These are phyloP conservation scores for Corynespora cassiicola DNA, from an alignment of 2,329 filamentous ascomycete species.

Conservation along the genomic window DNA sequence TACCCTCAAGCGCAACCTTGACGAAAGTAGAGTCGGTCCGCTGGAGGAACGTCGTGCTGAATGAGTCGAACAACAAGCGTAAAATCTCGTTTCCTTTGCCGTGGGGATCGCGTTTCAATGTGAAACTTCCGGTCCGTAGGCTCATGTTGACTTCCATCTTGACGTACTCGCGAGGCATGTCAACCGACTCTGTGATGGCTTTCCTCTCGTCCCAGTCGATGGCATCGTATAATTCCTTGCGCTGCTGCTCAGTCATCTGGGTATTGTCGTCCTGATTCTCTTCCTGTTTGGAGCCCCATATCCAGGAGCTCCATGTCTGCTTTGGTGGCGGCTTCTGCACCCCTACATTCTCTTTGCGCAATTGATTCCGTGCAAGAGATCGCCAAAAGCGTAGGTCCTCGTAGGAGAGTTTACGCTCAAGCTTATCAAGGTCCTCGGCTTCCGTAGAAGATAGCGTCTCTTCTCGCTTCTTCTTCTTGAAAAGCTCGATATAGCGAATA, in stretches of 20 bases:
- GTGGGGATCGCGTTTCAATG: constrained; percentile 83
- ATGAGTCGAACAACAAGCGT: constrained; percentile 91
- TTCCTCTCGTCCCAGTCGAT: constrained; percentile 99
- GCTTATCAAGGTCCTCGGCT: constrained; percentile 70
- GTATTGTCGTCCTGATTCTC: constrained; percentile 75
- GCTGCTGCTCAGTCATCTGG: constrained; percentile 92
- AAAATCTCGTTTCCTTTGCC: constrained; percentile 81
- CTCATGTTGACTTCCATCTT: constrained; percentile 93
- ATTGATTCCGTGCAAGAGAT: constrained; percentile 88
- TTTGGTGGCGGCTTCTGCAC: constrained; percentile 78
- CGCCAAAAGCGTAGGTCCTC: constrained; percentile 98
- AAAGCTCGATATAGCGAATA: constrained; percentile 86
- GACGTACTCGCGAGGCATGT: constrained; percentile 87
- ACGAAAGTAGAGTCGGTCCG: constrained; percentile 89
- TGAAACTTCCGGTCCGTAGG: constrained; percentile 95
- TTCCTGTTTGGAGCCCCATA: constrained; percentile 75
- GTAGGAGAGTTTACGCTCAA: constrained; percentile 90
- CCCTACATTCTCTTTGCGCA: constrained; percentile 92
- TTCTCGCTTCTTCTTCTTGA: constrained; percentile 87
- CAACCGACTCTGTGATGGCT: constrained; percentile 83
- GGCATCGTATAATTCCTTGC: constrained; percentile 93
- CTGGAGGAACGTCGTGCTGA: constrained; percentile 88
- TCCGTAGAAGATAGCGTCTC: constrained; percentile 73
- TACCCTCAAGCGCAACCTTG: constrained; percentile 87
- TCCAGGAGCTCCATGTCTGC: constrained; percentile 90